Base-by-base conservation (phyloP, 371 early-diverging fungal genomes). In the Amoeboaphelidium protococcarum region DNA sequence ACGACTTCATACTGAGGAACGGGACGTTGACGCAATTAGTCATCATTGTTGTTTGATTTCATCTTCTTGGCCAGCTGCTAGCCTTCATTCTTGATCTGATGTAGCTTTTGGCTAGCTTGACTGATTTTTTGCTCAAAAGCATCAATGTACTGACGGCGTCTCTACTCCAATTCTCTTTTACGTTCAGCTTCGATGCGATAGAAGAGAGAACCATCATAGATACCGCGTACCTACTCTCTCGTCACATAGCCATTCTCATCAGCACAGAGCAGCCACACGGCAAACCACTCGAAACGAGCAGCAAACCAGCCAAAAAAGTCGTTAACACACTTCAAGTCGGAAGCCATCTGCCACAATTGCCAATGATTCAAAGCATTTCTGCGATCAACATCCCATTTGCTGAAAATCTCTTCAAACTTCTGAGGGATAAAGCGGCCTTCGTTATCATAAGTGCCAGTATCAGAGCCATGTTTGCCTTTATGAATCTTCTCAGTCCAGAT, bases 391-490 rank as follows among this genome's bases (percentile, higher is more conserved):
- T 55, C 64, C 50, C 57, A 69, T 46, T 66, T 65, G 23, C 58
- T n/a, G 40, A 64, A 66, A 24, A 67, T 45, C 21, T 66, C 65
- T 50, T 69, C 69, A 47, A 69, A 69, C 26, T 56, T 56, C 49
- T 65, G 57, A 0, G 66, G 55, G 21, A 54, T 47, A 48, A 53
- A 58, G 27, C 58, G 58, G 0, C 58, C 54, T 46, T 53, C 54
- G 6, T 43, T 52, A 49, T 63, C 69, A 46, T 60, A 65, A 3
- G 54, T 50, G 23, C 57, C 68, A 0, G 63, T 52, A 48, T 67
- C 67, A 44, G 58, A 57, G 1, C 71, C 71, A 47, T 70, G 68
- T 50, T 67, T 68, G 49, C 53, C 54, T 44, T 58, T 55, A 51
- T 66, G 58, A 44, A 66, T 65, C 37, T 60, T 59, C 22, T 50